A percentile compares a stretch with the other conserved stretches of the same genome.
These are phyloP conservation scores for Talaromyces sp. DNA, from an alignment of 2,329 filamentous ascomycete genomes.

Conservation along the genomic window DNA sequence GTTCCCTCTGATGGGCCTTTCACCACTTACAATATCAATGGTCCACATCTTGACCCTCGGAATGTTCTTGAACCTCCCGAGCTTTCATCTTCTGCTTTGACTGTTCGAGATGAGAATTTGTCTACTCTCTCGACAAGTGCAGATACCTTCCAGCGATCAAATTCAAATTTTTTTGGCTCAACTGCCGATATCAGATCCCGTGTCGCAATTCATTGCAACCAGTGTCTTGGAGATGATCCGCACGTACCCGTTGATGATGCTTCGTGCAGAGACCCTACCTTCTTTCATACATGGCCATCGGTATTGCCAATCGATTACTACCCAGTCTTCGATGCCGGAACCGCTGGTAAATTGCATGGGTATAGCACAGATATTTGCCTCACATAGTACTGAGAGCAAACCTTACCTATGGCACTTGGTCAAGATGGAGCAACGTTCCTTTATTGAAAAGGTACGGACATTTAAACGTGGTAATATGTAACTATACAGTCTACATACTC, in stretches of 20 bases:
- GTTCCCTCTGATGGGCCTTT: too few relatives aligned
- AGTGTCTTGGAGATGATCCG: slow-evolving; percentile 10
- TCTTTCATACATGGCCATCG: slow-evolving; percentile 13
- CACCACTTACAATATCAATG: neutral
- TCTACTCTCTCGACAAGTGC: neutral
- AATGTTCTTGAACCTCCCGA: neutral
- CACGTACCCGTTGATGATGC: slow-evolving; percentile 9
- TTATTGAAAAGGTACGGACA: neutral
- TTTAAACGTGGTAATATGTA: too few relatives aligned
- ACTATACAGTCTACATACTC: too few relatives aligned
- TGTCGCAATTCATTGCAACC: neutral
- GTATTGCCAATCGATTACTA: neutral
- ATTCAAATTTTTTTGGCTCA: neutral
- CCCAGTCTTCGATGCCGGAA: neutral
- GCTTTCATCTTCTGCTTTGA: neutral
- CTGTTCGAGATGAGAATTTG: neutral
- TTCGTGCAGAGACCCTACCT: slow-evolving; percentile 5
- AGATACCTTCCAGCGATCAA: neutral
- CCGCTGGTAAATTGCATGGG: slow-evolving; percentile 11
- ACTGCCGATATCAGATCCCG: slow-evolving; percentile 7
- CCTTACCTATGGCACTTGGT: neutral
- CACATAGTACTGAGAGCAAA: slow-evolving; percentile 3
- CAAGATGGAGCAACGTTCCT: neutral
- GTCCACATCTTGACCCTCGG: neutral
- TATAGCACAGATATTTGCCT: slow-evolving; percentile 8